phyloP scores from a whole-genome alignment of 2,329 filamentous ascomycete species.

The Didymella arachidicola region DNA sequence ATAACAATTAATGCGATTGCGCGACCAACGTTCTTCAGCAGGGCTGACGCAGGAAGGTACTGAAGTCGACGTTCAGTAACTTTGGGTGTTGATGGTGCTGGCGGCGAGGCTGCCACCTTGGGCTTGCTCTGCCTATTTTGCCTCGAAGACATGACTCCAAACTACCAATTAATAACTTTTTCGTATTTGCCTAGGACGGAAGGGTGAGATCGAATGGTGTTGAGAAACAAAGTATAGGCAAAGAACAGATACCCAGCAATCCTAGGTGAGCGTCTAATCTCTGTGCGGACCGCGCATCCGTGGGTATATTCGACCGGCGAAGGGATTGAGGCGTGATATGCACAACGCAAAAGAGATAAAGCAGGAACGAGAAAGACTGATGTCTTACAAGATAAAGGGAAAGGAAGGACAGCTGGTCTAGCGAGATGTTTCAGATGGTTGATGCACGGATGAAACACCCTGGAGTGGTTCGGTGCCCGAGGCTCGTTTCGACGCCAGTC shows the following conservation, averaged over 20 bases:
- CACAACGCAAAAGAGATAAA: conserved; percentile 7
- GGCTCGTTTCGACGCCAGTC: conserved; percentile 27
- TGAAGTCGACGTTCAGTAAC: conserved; percentile 36
- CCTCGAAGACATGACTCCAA: conserved; percentile 40
- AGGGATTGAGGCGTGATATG: conserved; percentile 14
- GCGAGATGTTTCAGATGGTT: conserved; percentile 34
- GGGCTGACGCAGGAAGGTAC: conserved; percentile 31
- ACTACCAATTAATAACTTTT: conserved; percentile 19
- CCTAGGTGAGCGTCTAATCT: conserved; percentile 27
- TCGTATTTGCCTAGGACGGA: not conserved
- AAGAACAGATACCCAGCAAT: conserved; percentile 28
- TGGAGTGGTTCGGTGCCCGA: conserved; percentile 32
- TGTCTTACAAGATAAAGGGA: conserved; percentile 13
- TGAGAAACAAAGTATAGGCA: conserved; percentile 10
- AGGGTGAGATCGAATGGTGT: not conserved
- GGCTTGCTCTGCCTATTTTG: conserved; percentile 48
- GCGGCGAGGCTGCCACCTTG: conserved; percentile 28
- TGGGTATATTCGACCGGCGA: conserved; percentile 33
- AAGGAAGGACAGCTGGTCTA: conserved; percentile 23
- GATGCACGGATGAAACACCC: conserved; percentile 49
- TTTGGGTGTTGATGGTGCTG: conserved; percentile 15
- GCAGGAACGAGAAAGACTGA: conserved; percentile 16
- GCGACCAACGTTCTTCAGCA: conserved; percentile 43
- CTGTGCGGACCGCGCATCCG: conserved; percentile 35
- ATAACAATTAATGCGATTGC: conserved; percentile 60